phyloP scores from a whole-genome alignment of 228 moss, liverwort and hornwort species.

The Sphagnum magellanicum region DNA sequence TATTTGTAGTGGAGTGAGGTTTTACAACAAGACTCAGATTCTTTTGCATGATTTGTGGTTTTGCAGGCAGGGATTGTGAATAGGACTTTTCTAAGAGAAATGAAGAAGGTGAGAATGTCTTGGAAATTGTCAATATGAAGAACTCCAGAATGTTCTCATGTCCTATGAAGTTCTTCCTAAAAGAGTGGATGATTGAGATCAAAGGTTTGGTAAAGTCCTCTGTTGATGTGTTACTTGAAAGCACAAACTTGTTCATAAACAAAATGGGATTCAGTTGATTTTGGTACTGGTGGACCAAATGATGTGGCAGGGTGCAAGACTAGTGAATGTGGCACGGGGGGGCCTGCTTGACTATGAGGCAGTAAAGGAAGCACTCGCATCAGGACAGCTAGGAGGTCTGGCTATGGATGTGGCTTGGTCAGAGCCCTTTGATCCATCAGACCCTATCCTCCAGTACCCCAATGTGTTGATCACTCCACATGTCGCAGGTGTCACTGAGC shows the following conservation, averaged over 20 bases:
- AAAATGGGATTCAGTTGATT: neutral
- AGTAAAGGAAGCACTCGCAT: slow-evolving; percentile 54
- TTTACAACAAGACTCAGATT: neutral
- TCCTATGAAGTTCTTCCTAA: neutral
- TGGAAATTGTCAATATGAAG: neutral
- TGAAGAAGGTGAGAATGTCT: slow-evolving; percentile 54
- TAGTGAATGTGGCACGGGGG: slow-evolving; percentile 91
- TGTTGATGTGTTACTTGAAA: neutral
- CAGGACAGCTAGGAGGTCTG: slow-evolving; percentile 78
- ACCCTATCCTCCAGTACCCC: slow-evolving; percentile 64
- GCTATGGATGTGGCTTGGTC: slow-evolving; percentile 85
- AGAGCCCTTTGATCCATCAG: slow-evolving; percentile 73
- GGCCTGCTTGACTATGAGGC: slow-evolving; percentile 87
- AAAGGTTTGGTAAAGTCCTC: neutral
- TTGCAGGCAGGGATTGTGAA: slow-evolving; percentile 82
- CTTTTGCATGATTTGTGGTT: neutral
- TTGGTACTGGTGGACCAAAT: neutral
- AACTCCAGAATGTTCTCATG: neutral
- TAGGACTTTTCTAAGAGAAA: slow-evolving; percentile 51
- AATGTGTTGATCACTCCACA: slow-evolving; percentile 91
- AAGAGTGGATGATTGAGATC: neutral
- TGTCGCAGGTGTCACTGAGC: slow-evolving; percentile 67
- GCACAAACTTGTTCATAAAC: neutral
- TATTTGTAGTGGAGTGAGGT: neutral
- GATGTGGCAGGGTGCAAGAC: slow-evolving; percentile 51